Evolutionary conservation across 2,329 filamentous ascomycete species (phyloP), one percentile per base, ranked within the genome.

Genomic region (Tolypocladium sp.): DNA sequence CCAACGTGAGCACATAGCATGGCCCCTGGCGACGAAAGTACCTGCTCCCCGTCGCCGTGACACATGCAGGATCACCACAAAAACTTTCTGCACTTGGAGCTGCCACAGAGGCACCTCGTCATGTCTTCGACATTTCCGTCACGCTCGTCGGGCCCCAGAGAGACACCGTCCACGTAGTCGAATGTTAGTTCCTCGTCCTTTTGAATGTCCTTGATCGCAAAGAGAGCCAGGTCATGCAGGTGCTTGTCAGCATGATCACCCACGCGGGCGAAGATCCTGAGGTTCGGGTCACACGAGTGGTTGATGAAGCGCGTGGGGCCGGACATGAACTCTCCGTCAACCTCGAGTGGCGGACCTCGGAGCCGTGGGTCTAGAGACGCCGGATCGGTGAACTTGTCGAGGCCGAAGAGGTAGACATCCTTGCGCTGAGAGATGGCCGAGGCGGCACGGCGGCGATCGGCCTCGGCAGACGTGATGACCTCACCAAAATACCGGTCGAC

Each of bases 231-330:
- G 61, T 92, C 88, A 69, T 93, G 91, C 8, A 92, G 79, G 54
- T 85, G 81, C 60, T 85, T 85, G 66, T 92, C 88, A 0, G 88
- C 83, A 61, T 90, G 87, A 67, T 92, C 90, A 56, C 88, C 89
- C 1, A 90, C 88, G 1, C 91, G 84, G 0, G 88, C 89, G 71
- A 92, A 93, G 61, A 92, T 90, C 17, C 88, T 80, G 67, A 91
- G 81, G 67, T 92, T 93, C 0, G 90, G 90, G 5, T 90, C 83
- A 69, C 90, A 93, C 2, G 84, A 89, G 70, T 94, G 90, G 66
- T 94, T 94, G 70, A 93, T 89, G 71, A 93, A 94, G 3, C 90
- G 82, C 0, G 89, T 90, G 0, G 89, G 88, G 0, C 89, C 89
- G 1, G 90, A 89, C 77, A 87, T 85, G 70, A 88, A 89, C 69